A percentile compares a stretch with the other conserved stretches of the same genome.
Conservation (phyloP, 495 filamentous ascomycete genomes). For the Daldinia grandis region DNA sequence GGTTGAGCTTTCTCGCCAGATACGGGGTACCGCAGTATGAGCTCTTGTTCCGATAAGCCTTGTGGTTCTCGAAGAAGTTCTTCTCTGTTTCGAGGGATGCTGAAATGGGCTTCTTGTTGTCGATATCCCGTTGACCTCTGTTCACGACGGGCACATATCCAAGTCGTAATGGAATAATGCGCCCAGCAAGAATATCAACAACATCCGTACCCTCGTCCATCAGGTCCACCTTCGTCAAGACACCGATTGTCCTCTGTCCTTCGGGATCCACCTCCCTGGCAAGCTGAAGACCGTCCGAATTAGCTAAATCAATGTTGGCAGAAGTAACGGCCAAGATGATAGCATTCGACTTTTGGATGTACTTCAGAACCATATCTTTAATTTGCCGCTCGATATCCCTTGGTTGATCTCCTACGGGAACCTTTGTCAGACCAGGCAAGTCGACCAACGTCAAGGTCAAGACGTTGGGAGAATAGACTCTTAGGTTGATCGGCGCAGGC, state of each 20-base stretch:
- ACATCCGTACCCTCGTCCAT: conserved; percentile 99
- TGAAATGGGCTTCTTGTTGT: conserved; percentile 94
- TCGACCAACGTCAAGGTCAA: conserved; percentile 97
- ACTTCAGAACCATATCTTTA: conserved; percentile 97
- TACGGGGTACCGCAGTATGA: conserved; percentile 99
- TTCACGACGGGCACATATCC: conserved; percentile 99
- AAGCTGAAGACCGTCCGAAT: conserved; percentile 97
- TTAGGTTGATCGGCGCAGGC: conserved; percentile 92
- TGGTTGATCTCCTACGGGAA: conserved; percentile 97
- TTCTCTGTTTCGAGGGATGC: conserved; percentile 93
- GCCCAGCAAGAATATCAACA: conserved; percentile 97
- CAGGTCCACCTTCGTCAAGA: conserved; percentile 97
- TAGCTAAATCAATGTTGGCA: conserved; percentile 97
- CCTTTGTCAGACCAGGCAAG: conserved; percentile 95
- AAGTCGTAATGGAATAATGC: conserved; percentile 93
- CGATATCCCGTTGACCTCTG: conserved; percentile 97
- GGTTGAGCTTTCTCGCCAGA: conserved; percentile 92
- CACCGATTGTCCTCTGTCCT: conserved; percentile 97
- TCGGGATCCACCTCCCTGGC: conserved; percentile 98
- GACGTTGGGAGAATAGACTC: conserved; percentile 98
- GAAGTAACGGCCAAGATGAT: conserved; percentile 97
- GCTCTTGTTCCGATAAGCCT: conserved; percentile 97
- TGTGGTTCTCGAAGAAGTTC: conserved; percentile 98
- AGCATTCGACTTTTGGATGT: conserved; percentile 97
- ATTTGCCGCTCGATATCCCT: conserved; percentile 99